Evolutionary conservation across 352 stramenopile species (phyloP).

Genomic region (Globisporangium parvum): DNA sequence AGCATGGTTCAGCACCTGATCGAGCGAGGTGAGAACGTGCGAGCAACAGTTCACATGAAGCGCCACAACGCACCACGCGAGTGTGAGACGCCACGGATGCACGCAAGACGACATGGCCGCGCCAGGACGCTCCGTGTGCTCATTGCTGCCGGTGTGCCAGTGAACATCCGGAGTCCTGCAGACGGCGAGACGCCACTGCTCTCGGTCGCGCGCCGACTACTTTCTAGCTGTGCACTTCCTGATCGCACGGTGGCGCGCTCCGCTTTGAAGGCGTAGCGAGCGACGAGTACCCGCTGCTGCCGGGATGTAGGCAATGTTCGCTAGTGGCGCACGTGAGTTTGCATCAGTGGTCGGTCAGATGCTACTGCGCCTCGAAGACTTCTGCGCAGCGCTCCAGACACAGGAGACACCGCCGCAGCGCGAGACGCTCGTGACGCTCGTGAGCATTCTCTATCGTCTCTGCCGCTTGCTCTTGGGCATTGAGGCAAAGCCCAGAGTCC

Average conservation of each 20-base stretch:
- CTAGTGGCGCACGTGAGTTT: neutral
- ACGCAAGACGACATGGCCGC: neutral
- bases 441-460: neutral
- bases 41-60: no score
- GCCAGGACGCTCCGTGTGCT: neutral
- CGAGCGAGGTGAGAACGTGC: no score
- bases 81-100: neutral
- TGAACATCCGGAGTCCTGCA: neutral
- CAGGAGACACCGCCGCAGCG: neutral
- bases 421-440: neutral
- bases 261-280: neutral
- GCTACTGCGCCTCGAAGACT: neutral
- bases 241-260: neutral
- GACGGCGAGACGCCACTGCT: neutral
- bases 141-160: neutral
- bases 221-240: neutral
- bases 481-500: neutral
- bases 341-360: neutral
- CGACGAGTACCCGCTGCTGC: neutral
- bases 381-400: neutral
- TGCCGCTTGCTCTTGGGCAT: neutral
- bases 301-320: no score
- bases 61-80: neutral
- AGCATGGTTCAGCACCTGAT: no score
- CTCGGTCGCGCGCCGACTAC: neutral